Percentiles rank a stretch among this genome's conserved stretches.
These are phyloP conservation scores for Suhomyces kunorum DNA, from an alignment of 1,139 yeast genomes.

Conservation along the genomic window DNA sequence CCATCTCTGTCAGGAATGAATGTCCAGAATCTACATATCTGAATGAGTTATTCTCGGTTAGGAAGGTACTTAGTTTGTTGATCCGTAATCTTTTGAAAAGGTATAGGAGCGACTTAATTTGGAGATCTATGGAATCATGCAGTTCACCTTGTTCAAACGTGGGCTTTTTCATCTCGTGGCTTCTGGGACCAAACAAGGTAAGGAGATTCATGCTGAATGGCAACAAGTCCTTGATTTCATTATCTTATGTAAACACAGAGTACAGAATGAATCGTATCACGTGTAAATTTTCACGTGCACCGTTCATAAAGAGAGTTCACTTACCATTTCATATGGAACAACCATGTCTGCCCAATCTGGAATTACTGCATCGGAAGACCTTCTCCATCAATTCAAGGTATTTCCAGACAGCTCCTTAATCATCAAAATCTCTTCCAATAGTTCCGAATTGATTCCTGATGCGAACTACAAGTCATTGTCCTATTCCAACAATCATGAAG, in stretches of 20 bases:
- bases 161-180: conserved; percentile 35
- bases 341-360: conserved; percentile 74
- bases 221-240: neutral
- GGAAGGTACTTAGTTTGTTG: conserved; percentile 43
- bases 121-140: conserved; percentile 60
- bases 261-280: neutral
- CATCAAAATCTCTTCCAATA: conserved; percentile 47
- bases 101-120: conserved; percentile 57
- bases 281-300: neutral
- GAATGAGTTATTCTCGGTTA: conserved; percentile 24
- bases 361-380: conserved; percentile 52
- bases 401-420: conserved; percentile 31
- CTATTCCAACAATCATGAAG: conserved; percentile 14
- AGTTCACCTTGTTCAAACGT: conserved; percentile 46
- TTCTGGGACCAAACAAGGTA: conserved; percentile 7
- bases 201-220: conserved; percentile 8
- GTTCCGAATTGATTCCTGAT: conserved; percentile 47
- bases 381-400: conserved; percentile 35
- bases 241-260: conserved; percentile 12
- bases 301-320: neutral
- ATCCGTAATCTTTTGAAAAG: conserved; percentile 56
- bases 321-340: neutral
- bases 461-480: conserved; percentile 5
- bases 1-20: neutral
- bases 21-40: conserved; percentile 18